These are phyloP conservation scores for Aspergillus chevalieri DNA, from an alignment of 2,329 filamentous ascomycete genomes.

Conservation along the genomic window DNA sequence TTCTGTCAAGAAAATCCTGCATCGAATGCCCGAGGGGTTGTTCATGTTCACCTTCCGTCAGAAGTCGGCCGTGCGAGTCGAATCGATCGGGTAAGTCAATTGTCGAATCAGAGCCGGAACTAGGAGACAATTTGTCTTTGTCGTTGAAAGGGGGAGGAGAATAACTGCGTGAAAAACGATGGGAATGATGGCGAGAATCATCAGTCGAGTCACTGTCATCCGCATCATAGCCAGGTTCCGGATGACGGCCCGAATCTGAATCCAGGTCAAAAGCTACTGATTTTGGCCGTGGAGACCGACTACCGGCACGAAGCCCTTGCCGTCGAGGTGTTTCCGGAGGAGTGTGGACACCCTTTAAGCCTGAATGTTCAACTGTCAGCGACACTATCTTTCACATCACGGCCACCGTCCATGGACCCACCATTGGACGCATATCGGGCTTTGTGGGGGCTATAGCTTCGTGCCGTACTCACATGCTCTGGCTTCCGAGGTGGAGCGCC, in stretches of 20 bases:
- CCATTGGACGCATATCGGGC: constrained; percentile 35
- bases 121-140: neutral
- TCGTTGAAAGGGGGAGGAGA: constrained; percentile 15
- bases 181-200: constrained; percentile 16
- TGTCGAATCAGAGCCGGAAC: constrained; percentile 37
- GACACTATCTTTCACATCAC: constrained; percentile 4
- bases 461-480: constrained; percentile 47
- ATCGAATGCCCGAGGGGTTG: constrained; percentile 16
- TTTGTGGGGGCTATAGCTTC: constrained; percentile 28
- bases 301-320: constrained; percentile 14
- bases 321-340: constrained; percentile 7
- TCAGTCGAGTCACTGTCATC: constrained; percentile 37
- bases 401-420: constrained; percentile 30
- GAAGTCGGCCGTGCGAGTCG: constrained; percentile 35
- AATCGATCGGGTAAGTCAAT: constrained; percentile 41
- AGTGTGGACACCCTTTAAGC: constrained; percentile 10
- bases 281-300: constrained; percentile 23
- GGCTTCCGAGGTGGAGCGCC: constrained; percentile 32
- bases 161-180: constrained; percentile 12
- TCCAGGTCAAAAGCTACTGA: constrained; percentile 29
- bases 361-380: constrained; percentile 12
- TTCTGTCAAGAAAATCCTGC: constrained; percentile 30
- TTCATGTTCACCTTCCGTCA: constrained; percentile 24
- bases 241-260: constrained; percentile 3
- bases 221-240: constrained; percentile 35